Percentiles rank a stretch among this genome's conserved stretches.
Conservation (phyloP, 2,329 filamentous ascomycete genomes). For the Trichoderma simmonsii region DNA sequence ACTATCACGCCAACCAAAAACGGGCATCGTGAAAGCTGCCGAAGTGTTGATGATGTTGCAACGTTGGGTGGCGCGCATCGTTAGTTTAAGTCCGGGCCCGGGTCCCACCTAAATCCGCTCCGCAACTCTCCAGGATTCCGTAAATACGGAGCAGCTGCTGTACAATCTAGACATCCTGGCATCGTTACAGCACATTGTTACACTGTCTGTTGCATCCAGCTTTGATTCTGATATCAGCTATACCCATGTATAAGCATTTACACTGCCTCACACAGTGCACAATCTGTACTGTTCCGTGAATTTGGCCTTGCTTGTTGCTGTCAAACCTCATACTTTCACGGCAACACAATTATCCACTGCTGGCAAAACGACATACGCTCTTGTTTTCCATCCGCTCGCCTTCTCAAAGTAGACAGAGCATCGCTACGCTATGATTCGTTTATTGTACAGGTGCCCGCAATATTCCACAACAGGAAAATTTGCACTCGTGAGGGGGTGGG, state of each 20-base stretch:
- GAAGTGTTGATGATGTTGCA: not conserved
- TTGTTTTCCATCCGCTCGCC: not conserved
- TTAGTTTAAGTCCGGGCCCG: not conserved
- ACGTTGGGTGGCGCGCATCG: not conserved
- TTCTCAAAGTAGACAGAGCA: not conserved
- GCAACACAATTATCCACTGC: not conserved
- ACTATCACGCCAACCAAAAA: not conserved
- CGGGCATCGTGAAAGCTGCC: not conserved
- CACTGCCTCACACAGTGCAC: not conserved
- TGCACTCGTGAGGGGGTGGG: not conserved
- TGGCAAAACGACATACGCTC: not conserved
- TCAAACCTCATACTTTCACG: not conserved
- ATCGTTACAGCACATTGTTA: not conserved
- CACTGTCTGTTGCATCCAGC: not conserved
- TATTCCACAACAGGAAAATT: not conserved
- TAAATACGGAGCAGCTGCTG: not conserved
- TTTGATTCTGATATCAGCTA: not conserved
- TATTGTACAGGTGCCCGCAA: conserved; percentile 10
- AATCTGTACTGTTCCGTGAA: not conserved
- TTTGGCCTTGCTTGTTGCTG: not conserved
- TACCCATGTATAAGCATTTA: not conserved
- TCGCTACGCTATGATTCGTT: conserved; percentile 17
- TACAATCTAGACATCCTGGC: not conserved
- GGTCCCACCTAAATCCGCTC: conserved; percentile 3
- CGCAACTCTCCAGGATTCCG: not conserved